phyloP scores from a whole-genome alignment of 106 monocot species.

The Cymbidium sinense region DNA sequence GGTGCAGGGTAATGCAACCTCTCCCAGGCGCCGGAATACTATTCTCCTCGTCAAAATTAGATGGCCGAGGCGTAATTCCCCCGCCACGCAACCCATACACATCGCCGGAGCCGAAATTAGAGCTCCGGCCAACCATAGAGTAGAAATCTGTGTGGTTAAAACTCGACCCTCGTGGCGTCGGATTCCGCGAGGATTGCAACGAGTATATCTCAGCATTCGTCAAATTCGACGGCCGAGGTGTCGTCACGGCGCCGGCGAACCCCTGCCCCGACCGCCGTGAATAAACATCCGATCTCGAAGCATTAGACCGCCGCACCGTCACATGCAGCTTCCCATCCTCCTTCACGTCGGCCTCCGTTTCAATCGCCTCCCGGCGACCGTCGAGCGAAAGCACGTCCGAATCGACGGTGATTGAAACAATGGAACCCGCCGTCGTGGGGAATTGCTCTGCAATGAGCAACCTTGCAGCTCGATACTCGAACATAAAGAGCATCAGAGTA shows the following conservation, averaged over 20 bases:
- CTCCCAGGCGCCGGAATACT: neutral
- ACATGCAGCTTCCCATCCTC: slow-evolving; percentile 77
- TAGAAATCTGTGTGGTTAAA: slow-evolving; percentile 57
- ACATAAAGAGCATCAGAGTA: slow-evolving; percentile 91
- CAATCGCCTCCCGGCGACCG: slow-evolving; percentile 49
- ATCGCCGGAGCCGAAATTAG: slow-evolving; percentile 15
- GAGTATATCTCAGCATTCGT: slow-evolving; percentile 69
- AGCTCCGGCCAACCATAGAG: slow-evolving; percentile 32
- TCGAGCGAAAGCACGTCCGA: slow-evolving; percentile 81
- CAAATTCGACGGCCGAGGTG: slow-evolving; percentile 14
- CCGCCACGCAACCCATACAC: neutral
- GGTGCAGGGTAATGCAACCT: slow-evolving; percentile 27
- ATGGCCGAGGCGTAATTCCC: slow-evolving; percentile 54
- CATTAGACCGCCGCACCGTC: slow-evolving; percentile 75
- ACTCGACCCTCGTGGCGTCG: slow-evolving; percentile 53
- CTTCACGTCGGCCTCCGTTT: slow-evolving; percentile 65
- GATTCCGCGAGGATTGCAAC: slow-evolving; percentile 54
- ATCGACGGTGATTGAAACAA: slow-evolving; percentile 71
- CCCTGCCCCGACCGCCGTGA: slow-evolving; percentile 48
- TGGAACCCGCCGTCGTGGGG: slow-evolving; percentile 58
- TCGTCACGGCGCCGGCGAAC: neutral
- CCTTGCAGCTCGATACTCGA: slow-evolving; percentile 71
- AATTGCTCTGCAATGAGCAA: slow-evolving; percentile 77
- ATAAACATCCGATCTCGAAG: slow-evolving; percentile 86
- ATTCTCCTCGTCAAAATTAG: slow-evolving; percentile 70